These are phyloP conservation scores for Termitomyces sp. DNA, from an alignment of 768 basidiomycete species.

Conservation along the genomic window DNA sequence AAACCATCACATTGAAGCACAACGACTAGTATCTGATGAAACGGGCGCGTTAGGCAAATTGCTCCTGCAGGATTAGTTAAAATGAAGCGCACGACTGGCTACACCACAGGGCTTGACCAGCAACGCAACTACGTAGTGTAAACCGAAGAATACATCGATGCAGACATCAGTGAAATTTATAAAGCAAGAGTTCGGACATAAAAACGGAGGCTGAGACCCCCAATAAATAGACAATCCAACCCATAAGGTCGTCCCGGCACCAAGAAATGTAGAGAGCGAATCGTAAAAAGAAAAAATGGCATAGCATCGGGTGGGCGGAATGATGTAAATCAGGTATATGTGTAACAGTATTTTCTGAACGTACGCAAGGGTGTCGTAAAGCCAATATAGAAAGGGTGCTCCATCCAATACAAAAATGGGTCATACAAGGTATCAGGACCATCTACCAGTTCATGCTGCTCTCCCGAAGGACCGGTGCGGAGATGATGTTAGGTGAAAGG, in stretches of 20 bases:
- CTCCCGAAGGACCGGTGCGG: constrained; percentile 71
- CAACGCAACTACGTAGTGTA: constrained; percentile 14
- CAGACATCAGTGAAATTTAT: not conserved
- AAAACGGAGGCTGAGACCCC: not conserved
- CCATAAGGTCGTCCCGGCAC: constrained; percentile 8
- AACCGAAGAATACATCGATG: not conserved
- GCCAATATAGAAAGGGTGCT: not conserved
- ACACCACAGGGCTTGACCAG: constrained; percentile 14
- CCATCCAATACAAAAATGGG: not conserved
- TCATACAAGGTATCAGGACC: not conserved
- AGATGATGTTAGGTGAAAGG: constrained; percentile 59
- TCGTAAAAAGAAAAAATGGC: not conserved
- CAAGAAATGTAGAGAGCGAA: constrained; percentile 10
- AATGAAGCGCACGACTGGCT: constrained; percentile 10
- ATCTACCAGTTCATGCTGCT: constrained; percentile 82
- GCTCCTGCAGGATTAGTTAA: not conserved
- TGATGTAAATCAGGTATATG: constrained; percentile 11
- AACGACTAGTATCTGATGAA: not conserved
- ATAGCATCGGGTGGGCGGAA: constrained; percentile 2
- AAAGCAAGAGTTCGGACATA: constrained; percentile 1
- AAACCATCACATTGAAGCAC: not conserved
- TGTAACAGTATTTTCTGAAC: constrained; percentile 4
- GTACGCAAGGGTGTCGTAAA: not conserved
- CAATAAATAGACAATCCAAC: constrained; percentile 9
- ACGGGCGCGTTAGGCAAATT: not conserved